Evolutionary conservation across 192 early-diverging fungal species (phyloP).

Genomic region (Kappamyces sp.): DNA sequence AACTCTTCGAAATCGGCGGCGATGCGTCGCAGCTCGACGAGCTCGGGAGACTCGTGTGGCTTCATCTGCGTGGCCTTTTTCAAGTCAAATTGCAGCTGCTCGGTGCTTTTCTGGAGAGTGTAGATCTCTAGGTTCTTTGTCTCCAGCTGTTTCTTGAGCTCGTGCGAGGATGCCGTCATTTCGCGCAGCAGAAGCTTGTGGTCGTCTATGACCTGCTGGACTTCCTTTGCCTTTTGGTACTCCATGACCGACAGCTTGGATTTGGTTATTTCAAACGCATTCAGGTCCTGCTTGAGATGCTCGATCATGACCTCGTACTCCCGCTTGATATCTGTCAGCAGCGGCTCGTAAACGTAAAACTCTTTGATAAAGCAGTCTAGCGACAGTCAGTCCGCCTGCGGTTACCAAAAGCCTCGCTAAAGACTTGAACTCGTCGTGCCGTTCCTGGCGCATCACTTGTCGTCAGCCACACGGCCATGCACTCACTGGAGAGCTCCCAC

Average conservation of each 20-base stretch:
- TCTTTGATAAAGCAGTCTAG: conserved; percentile 49
- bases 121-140: neutral
- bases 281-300: conserved; percentile 23
- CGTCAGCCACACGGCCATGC: too few species aligned
- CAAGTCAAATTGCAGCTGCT: neutral
- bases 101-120: neutral
- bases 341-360: conserved; percentile 48
- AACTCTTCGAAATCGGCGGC: conserved; percentile 13
- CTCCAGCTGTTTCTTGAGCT: neutral
- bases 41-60: conserved; percentile 9
- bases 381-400: neutral
- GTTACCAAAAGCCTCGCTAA: conserved; percentile 39
- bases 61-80: neutral
- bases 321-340: conserved; percentile 47
- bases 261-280: conserved; percentile 25
- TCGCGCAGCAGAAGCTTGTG: conserved; percentile 4
- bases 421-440: conserved; percentile 36
- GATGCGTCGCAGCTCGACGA: neutral
- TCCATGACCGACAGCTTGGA: conserved; percentile 27
- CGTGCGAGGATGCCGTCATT: neutral
- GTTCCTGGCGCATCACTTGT: conserved; percentile 16
- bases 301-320: conserved; percentile 43
- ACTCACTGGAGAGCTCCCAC: too few species aligned
- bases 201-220: conserved; percentile 23
- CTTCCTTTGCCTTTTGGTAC: conserved; percentile 32